phyloP scores from a whole-genome alignment of 1,139 yeast genomes.

The Suhomyces terraborum region DNA sequence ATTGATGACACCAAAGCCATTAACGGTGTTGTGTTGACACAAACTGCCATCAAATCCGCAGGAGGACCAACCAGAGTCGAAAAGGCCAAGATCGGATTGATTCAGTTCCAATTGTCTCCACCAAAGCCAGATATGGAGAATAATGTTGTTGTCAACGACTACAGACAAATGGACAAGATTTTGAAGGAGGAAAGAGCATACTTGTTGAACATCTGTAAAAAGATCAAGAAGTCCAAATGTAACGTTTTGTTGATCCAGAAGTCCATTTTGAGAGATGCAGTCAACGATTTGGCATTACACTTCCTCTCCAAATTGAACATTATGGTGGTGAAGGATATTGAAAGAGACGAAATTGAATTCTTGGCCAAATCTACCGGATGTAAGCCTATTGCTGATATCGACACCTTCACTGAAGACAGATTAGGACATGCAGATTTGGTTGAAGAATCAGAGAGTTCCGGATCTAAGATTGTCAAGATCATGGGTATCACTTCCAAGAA shows the following conservation, averaged over 20 bases:
- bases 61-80: slow-evolving; percentile 97
- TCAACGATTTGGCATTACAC: slow-evolving; percentile 92
- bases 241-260: slow-evolving; percentile 92
- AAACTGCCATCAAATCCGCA: slow-evolving; percentile 82
- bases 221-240: slow-evolving; percentile 95
- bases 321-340: slow-evolving; percentile 92
- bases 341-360: slow-evolving; percentile 95
- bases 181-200: slow-evolving; percentile 97
- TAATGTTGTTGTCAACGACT: slow-evolving; percentile 94
- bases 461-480: slow-evolving; percentile 87
- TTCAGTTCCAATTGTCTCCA: slow-evolving; percentile 96
- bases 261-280: slow-evolving; percentile 95
- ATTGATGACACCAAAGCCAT: slow-evolving; percentile 94
- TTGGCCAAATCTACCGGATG: slow-evolving; percentile 90
- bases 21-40: slow-evolving; percentile 92
- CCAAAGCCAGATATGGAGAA: slow-evolving; percentile 99
- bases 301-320: slow-evolving; percentile 90
- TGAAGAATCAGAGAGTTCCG: slow-evolving; percentile 90
- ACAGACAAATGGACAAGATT: slow-evolving; percentile 98
- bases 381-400: slow-evolving; percentile 95
- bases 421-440: slow-evolving; percentile 89
- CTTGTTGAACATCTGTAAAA: slow-evolving; percentile 89
- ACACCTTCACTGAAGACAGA: slow-evolving; percentile 87
- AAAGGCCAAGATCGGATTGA: slow-evolving; percentile 87
- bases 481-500: slow-evolving; percentile 72